Evolutionary conservation across 2,329 filamentous ascomycete species (phyloP).

Genomic region (Stylonectria norvegica): DNA sequence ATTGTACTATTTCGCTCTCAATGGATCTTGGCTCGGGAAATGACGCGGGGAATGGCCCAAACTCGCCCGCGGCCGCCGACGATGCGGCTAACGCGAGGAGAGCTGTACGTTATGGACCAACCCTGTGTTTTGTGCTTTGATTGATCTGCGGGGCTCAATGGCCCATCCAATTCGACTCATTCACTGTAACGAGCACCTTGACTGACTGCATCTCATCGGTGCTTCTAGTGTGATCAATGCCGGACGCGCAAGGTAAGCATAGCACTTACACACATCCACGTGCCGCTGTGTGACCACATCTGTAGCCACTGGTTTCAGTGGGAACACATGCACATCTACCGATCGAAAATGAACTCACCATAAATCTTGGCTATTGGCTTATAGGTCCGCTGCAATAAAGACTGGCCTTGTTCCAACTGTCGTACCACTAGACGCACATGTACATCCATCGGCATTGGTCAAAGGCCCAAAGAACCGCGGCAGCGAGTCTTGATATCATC

Average conservation of each 20-base stretch:
- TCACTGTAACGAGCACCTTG: background rate
- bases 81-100: slow-evolving; percentile 29
- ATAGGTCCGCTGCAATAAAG: slow-evolving; percentile 58
- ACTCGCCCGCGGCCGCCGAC: slow-evolving; percentile 34
- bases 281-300: slow-evolving; percentile 1
- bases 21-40: too few relatives aligned
- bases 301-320: slow-evolving; percentile 2
- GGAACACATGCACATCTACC: background rate
- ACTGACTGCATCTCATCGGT: background rate
- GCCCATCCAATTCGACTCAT: too few relatives aligned
- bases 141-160: too few relatives aligned
- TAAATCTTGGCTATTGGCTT: slow-evolving; percentile 17
- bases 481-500: slow-evolving; percentile 58
- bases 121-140: background rate
- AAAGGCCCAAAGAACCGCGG: slow-evolving; percentile 52
- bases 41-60: too few relatives aligned
- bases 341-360: background rate
- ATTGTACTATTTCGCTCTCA: too few relatives aligned
- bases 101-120: slow-evolving; percentile 34
- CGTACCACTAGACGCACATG: slow-evolving; percentile 50
- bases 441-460: slow-evolving; percentile 52
- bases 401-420: slow-evolving; percentile 57
- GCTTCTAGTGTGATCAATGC: slow-evolving; percentile 44
- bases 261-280: background rate
- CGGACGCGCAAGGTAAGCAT: slow-evolving; percentile 39